Conservation (phyloP, 495 filamentous ascomycete species). For the Aspergillus ellipticus region DNA sequence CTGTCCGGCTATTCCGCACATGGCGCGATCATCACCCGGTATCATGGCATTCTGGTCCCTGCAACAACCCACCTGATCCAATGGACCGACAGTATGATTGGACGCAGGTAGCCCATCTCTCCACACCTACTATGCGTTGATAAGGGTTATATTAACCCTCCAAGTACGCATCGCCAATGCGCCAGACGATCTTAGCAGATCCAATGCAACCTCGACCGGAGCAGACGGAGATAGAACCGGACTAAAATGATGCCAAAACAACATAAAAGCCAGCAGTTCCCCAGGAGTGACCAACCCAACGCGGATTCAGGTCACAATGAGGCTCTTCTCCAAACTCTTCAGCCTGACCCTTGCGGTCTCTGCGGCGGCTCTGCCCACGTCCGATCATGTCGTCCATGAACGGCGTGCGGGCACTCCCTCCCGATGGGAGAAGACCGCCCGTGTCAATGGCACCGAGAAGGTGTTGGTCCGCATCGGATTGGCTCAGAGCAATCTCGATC, state of each 20-base stretch:
- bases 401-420: not conserved
- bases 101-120: too few relatives aligned
- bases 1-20: too few relatives aligned
- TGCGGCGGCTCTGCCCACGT: not conserved
- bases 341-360: not conserved
- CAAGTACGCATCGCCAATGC: not conserved
- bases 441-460: not conserved
- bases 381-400: slow-evolving; percentile 8
- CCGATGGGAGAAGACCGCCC: slow-evolving; percentile 3
- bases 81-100: too few relatives aligned
- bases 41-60: too few relatives aligned
- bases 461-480: slow-evolving; percentile 49
- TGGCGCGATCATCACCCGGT: too few relatives aligned
- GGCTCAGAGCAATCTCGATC: slow-evolving; percentile 50
- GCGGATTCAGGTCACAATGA: not conserved
- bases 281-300: not conserved
- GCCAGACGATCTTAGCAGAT: not conserved
- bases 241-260: not conserved
- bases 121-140: too few relatives aligned
- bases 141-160: too few relatives aligned
- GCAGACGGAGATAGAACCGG: not conserved
- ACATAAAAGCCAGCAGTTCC: too few relatives aligned
- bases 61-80: too few relatives aligned
- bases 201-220: not conserved
- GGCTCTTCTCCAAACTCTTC: not conserved